Base-by-base conservation (phyloP, 495 filamentous ascomycete genomes). In the Penicillium chermesinum region DNA sequence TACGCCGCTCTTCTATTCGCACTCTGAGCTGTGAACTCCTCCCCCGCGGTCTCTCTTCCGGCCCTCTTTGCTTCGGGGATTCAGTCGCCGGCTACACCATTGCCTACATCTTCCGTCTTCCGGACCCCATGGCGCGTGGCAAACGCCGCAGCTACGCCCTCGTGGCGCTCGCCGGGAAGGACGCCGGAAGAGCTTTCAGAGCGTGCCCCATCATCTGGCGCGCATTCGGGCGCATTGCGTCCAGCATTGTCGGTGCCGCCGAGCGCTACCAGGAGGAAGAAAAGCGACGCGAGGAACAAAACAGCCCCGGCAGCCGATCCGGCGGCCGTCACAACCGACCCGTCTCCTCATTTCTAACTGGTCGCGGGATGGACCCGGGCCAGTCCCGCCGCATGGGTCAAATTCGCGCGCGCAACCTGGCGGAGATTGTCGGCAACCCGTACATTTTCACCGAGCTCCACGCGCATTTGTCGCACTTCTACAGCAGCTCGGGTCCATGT, bases 371-470 rank as follows among this genome's bases (percentile, higher is more conserved):
- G 19, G 80, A 86, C 53, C 77, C 73, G 4, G 79, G 83, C 8
- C 75, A 72, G 46, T 65, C 73, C 27, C 70, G 69, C 44, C 66
- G 64, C 37, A 69, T 68, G 37, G 79, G 71, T 27, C 74, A 72
- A 51, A 77, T 87, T 43, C 83, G 83, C 50, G 82, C 86, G 17
- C 80, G 87, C 48, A 88, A 87, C 25, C 67, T 96, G 39, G 86
- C 86, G 1, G 91, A 96, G 66, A 80, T 96, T 41, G 84, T 91
- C 13, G 91, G 91, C 21, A 76, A 87, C 46, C 86, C 88, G 19
- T 84, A 89, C 62, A 85, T 96, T 54, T 96, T 96, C 62, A 82
- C 95, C 22, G 82, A 94, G 65, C 66, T 96, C 33, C 91, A 96
- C 67, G 77, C 80, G 18, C 68, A 79, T 30, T 96, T 96, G 85